Evolutionary conservation across 768 basidiomycete species (phyloP), one percentile per base, ranked within the genome.

Genomic region (Termitomyces sp.): DNA sequence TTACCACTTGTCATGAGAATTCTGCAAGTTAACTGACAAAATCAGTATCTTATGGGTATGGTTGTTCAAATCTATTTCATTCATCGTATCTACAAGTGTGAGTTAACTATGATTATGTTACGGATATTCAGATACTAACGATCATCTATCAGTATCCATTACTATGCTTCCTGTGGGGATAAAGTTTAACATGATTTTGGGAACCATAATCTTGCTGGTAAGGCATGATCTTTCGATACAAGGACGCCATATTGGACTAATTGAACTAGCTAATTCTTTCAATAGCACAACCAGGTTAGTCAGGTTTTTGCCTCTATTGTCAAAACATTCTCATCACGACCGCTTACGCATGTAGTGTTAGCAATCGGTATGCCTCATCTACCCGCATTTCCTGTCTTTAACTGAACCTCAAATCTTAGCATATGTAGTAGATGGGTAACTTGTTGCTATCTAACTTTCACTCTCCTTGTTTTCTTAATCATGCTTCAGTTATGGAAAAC

Each of bases 61-160:
- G 5, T 56, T 43, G 55, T 56, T 34, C 55, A 56, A 43, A 25
- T 56, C 6, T 56, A 42, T 17, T 56, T 56, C 40, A 56, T 56
- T 43, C 55, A n/a, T 1, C 38, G 55, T 29, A 56, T 56, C 55
- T 56, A 56, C 11, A 56, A 42, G 11, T 56, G 55, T 56, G 14
- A 10, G 55, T 43, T 12, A 6, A 20, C 20, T 20, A 20, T 20
- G 20, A 20, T 20, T 20, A 20, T 20, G 20, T 20, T 20, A 20
- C 20, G 20, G 20, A 20, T 20, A 20, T 20, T 20, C 20, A 20
- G 20, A 20, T 20, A 20, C 20, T 20, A 20, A 20, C 20, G 20
- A 32, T 25, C 0, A 37, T 37, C n/a, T 12, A 10, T 53, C 37
- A 53, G 52, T 53, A 1, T 53, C 36, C 9, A 2, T 5, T 42